These are phyloP conservation scores for Aureobasidium melanogenum DNA, from an alignment of 2,329 filamentous ascomycete species.

Conservation along the genomic window DNA sequence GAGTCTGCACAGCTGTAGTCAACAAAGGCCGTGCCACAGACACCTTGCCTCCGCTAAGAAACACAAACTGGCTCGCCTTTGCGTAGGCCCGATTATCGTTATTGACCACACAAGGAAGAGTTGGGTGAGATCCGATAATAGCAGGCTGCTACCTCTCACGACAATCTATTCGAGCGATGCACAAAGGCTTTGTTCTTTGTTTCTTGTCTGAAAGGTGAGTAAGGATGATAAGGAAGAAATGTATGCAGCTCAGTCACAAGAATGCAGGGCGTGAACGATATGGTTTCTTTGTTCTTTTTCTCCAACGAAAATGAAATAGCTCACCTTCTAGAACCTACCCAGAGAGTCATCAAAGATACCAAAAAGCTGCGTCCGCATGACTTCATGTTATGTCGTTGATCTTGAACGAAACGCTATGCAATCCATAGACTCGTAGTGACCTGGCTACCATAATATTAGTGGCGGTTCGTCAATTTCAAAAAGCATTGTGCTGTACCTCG, in stretches of 20 bases:
- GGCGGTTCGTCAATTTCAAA: no score
- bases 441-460: no score
- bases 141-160: not conserved
- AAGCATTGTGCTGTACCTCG: no score
- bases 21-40: not conserved
- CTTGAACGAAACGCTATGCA: no score
- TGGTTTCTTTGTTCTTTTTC: not conserved
- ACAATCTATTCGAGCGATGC: no score
- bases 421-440: not conserved
- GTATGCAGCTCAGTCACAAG: not conserved
- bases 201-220: not conserved
- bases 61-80: no score
- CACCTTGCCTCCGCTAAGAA: not conserved
- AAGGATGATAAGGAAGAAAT: not conserved
- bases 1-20: not conserved
- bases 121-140: not conserved
- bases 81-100: no score
- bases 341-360: no score
- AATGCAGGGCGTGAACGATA: not conserved
- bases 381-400: no score
- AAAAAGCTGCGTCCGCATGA: not conserved
- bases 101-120: no score
- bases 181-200: not conserved
- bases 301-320: not conserved
- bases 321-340: not conserved